Conservation (phyloP, 805 yeast genomes). For the Teunomyces aglyptinius region DNA sequence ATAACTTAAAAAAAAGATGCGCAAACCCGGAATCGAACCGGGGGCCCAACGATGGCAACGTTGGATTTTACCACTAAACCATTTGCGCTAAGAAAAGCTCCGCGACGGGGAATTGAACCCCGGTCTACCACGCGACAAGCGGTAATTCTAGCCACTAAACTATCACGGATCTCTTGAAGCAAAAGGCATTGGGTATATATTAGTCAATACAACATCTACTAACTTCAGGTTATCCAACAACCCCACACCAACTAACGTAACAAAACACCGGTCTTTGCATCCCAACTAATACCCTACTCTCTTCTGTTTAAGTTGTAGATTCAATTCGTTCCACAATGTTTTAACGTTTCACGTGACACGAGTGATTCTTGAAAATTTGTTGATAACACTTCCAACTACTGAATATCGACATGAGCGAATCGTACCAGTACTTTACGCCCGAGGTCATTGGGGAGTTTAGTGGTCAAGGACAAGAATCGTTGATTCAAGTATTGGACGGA, state of each 20-base stretch:
- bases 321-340: not conserved
- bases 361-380: not conserved
- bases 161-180: slow-evolving; percentile 5
- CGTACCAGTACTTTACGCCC: slow-evolving; percentile 25
- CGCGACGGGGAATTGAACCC: slow-evolving; percentile 11
- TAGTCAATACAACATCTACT: not conserved
- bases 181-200: not conserved
- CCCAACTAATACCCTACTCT: no score
- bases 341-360: not conserved
- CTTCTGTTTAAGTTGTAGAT: no score
- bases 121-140: slow-evolving; percentile 11
- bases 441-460: slow-evolving; percentile 31
- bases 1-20: slow-evolving; percentile 2
- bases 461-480: slow-evolving; percentile 30
- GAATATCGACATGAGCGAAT: slow-evolving; percentile 9
- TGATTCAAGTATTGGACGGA: slow-evolving; percentile 29
- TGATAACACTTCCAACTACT: not conserved
- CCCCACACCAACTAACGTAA: no score
- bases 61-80: slow-evolving; percentile 10
- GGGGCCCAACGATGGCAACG: slow-evolving; percentile 11
- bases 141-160: slow-evolving; percentile 10
- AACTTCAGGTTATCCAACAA: no score
- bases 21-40: slow-evolving; percentile 10
- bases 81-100: slow-evolving; percentile 7
- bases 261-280: no score